Evolutionary conservation across 2,329 filamentous ascomycete genomes (phyloP), one percentile per base, ranked within the genome.

Genomic region (Penicillium sp.): DNA sequence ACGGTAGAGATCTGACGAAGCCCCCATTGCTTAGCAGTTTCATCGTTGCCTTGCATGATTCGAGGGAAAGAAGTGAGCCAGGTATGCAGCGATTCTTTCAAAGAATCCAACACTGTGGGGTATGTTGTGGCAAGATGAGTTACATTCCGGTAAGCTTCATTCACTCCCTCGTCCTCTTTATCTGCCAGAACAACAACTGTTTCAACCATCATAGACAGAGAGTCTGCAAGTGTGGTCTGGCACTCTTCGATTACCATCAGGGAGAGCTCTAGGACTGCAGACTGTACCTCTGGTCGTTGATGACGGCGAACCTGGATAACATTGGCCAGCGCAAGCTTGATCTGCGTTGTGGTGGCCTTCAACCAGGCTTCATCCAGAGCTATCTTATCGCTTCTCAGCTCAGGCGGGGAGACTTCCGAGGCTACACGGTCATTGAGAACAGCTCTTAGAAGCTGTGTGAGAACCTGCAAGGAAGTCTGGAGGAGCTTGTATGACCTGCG

Each of bases 31-130:
- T 95, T 96, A 29, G 82, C 79, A n/a, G 81, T 81, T 64, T 96
- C 91, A 66, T 97, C 92, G 63, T 87, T 88, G 9, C 87, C 85
- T 70, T 93, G 91, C 86, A 97, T 92, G 15, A 91, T 75, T 16
- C 92, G 84, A 5, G 93, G 88, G 19, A 99, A 82, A 40, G 90
- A 87, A 2, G 85, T 84, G 25, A 92, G 83, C 92, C 92, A 97
- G 51, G 86, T 87, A 71, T 93, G 89, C 0, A 95, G 80, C 0
- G 84, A 88, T 29, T 81, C 83, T 65, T 90, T 90, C 27, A 93
- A 77, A 3, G 84, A 77, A 23, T 89, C 85, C 4, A 82, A 76
- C 2, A 92, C 79, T 48, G 83, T 78, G 2, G 81, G 75, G 64
- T 91, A 86, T 11, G 87, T 84, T 39, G 76, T 81, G 6, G 87